Evolutionary conservation across 2,329 filamentous ascomycete genomes (phyloP), one percentile per base, ranked within the genome.

Genomic region (Colletotrichum cordylinicola): DNA sequence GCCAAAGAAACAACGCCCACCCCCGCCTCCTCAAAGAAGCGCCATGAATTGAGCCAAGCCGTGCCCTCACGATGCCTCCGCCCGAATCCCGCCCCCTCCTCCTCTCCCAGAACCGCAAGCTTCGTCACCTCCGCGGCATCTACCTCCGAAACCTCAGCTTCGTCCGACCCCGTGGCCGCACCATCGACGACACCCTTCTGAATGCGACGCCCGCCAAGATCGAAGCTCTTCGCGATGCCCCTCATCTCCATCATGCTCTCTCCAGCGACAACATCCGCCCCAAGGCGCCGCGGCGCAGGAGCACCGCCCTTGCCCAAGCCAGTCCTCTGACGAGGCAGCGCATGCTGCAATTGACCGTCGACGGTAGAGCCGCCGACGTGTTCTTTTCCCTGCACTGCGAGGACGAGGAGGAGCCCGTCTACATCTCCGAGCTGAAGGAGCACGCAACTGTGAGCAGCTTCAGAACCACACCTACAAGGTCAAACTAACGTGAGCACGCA

Each of bases 71-170:
- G 43, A 75, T 75, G 74, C 64, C 74, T 75, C 74, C 77, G 18
- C 56, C 79, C 56, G 78, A 80, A 67, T 68, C 77, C 61, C 86
- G 88, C 55, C 89, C 90, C 55, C 87, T 89, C 56, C 87, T 93
- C 77, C 85, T 92, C 35, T 87, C 91, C 21, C 90, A 97, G 89
- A 98, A 98, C 84, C 94, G 96, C 83, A 96, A 94, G 83, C 89
- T 98, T 69, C 93, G 96, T 70, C 96, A 98, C 87, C 90, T 98
- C 6, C 93, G 95, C 80, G 95, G 95, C 79, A 92, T 98, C 79
- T 96, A 94, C 72, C 87, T 98, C 67, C 95, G 96, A 74, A 98
- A 98, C 84, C 88, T 98, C 58, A 93, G 92, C 77, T 93, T 98
- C 79, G 88, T 87, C 29, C 88, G 87, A 77, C 86, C 88, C 74